These are phyloP conservation scores for Bassia scoparia DNA, from an alignment of 148 eudicot genomes.

Conservation along the genomic window DNA sequence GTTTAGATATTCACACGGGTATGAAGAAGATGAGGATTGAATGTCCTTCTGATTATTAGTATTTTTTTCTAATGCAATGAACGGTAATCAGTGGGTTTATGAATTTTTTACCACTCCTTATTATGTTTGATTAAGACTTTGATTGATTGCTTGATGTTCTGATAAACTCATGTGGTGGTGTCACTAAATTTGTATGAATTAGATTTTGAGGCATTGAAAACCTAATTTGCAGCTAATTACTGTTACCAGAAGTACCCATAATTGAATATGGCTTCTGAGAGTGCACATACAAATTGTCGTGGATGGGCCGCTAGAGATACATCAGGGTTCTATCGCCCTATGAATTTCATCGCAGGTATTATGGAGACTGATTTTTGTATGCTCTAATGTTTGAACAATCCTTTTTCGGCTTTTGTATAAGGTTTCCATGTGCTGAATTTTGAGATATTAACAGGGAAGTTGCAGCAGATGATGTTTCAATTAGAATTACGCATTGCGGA, in stretches of 20 bases:
- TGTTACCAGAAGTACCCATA: constrained; percentile 16
- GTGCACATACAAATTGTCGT: constrained; percentile 43
- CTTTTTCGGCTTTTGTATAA: no score
- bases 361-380: background rate
- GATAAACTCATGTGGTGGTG: no score
- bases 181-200: no score
- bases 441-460: constrained; percentile 42
- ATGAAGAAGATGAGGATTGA: no score
- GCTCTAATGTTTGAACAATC: background rate
- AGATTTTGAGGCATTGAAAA: background rate
- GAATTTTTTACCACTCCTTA: no score
- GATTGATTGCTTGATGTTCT: no score
- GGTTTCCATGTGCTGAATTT: constrained; percentile 7
- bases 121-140: no score
- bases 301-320: constrained; percentile 85
- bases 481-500: constrained; percentile 77
- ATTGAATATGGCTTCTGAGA: constrained; percentile 33
- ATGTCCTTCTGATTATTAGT: no score
- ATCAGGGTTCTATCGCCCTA: constrained; percentile 80
- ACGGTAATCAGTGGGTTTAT: no score
- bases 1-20: no score
- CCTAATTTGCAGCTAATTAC: background rate
- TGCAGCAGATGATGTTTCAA: constrained; percentile 60
- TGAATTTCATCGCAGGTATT: constrained; percentile 65
- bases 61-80: no score